These are phyloP conservation scores for Linnemannia exigua DNA, from an alignment of 192 early-diverging fungal genomes.

Conservation along the genomic window DNA sequence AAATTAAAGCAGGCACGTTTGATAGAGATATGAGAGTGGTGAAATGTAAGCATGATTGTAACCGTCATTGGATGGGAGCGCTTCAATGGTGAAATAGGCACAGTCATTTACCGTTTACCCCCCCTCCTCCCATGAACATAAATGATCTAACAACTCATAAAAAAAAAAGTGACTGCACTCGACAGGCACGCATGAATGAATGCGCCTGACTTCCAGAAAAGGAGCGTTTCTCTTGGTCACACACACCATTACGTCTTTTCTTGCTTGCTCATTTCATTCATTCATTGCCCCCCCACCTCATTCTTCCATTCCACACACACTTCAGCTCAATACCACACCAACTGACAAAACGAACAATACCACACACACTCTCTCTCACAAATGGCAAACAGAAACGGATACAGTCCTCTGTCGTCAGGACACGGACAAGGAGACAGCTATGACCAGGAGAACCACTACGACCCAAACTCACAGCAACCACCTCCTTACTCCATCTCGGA, in stretches of 20 bases:
- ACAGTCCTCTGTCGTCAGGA: background rate
- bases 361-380: no score
- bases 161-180: constrained; percentile 4
- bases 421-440: background rate
- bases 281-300: background rate
- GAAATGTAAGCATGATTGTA: no score
- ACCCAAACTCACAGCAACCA: background rate
- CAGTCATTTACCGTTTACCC: no score
- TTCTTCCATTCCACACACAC: background rate
- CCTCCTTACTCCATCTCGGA: constrained; percentile 13
- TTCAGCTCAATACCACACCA: background rate
- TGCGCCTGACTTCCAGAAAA: background rate
- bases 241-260: background rate
- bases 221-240: background rate
- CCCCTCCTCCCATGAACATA: no score
- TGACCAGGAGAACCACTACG: background rate
- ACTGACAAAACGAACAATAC: background rate
- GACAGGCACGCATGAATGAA: background rate
- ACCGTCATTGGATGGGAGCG: no score
- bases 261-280: background rate
- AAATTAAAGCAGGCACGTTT: no score
- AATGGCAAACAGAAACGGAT: background rate
- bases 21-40: no score
- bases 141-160: background rate
- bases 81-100: no score